Evolutionary conservation across 345 rosid species (phyloP).

Genomic region (Ceriops zippeliana): DNA sequence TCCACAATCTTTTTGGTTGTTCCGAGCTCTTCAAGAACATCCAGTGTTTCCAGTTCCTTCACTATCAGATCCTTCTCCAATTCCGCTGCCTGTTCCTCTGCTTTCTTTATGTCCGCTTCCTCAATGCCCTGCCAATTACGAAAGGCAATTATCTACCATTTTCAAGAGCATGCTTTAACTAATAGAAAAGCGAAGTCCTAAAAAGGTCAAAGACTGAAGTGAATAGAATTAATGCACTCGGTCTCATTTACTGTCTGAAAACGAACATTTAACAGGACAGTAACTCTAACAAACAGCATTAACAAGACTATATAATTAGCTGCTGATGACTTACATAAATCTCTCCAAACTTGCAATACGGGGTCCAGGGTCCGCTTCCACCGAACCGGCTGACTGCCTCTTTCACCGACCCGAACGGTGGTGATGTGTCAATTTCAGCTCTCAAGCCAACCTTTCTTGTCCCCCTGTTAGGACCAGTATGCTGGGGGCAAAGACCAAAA

Average conservation of each 20-base stretch:
- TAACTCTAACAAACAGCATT: background rate
- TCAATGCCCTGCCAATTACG: slow-evolving; percentile 43
- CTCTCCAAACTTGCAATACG: slow-evolving; percentile 46
- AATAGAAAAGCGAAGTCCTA: too few species aligned
- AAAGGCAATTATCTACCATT: background rate
- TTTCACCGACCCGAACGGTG: slow-evolving; percentile 85
- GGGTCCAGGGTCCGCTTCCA: slow-evolving; percentile 78
- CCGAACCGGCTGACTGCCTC: slow-evolving; percentile 92
- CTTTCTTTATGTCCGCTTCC: slow-evolving; percentile 79
- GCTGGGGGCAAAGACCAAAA: slow-evolving; percentile 29
- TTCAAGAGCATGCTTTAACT: too few species aligned
- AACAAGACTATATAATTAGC: background rate
- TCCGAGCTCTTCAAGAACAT: slow-evolving; percentile 88
- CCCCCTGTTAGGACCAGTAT: slow-evolving; percentile 28
- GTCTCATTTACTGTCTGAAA: background rate
- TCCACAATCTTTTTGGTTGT: slow-evolving; percentile 80
- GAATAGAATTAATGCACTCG: too few species aligned
- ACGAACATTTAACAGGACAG: background rate
- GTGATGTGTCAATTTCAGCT: slow-evolving; percentile 92
- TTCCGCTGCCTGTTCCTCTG: slow-evolving; percentile 81
- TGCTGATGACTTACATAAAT: slow-evolving; percentile 28
- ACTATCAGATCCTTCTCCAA: slow-evolving; percentile 89
- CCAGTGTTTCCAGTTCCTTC: slow-evolving; percentile 88
- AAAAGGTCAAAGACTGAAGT: too few species aligned
- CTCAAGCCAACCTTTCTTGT: slow-evolving; percentile 54